phyloP scores from a whole-genome alignment of 768 basidiomycete genomes.

The Sarcodon sp. region DNA sequence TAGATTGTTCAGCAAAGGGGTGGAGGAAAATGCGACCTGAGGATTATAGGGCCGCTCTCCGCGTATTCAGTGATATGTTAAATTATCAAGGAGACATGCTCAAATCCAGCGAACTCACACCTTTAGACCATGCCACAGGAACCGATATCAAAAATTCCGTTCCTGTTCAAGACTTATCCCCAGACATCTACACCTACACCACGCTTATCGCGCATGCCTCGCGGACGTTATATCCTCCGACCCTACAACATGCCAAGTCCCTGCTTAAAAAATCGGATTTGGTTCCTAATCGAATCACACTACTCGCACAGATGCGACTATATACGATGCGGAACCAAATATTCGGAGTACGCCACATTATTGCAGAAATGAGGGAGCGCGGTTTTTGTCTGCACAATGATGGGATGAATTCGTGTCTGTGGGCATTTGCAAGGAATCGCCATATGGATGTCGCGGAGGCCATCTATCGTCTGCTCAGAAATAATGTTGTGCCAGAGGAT shows the following conservation, averaged over 20 bases:
- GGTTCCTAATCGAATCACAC: conserved; percentile 46
- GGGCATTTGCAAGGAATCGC: conserved; percentile 46
- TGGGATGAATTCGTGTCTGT: conserved; percentile 58
- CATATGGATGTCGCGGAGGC: conserved; percentile 41
- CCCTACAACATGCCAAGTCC: conserved; percentile 38
- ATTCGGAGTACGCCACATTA: conserved; percentile 37
- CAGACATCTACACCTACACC: conserved; percentile 62
- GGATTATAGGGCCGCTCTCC: conserved; percentile 49
- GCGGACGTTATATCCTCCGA: conserved; percentile 27
- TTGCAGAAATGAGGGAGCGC: conserved; percentile 39
- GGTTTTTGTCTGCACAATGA: conserved; percentile 43
- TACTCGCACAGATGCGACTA: conserved; percentile 45
- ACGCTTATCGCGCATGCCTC: conserved; percentile 54
- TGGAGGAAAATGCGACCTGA: conserved; percentile 42
- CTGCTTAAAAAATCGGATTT: conserved; percentile 42
- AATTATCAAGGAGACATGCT: background rate
- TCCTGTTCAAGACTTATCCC: conserved; percentile 15
- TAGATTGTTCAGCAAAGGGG: conserved; percentile 55
- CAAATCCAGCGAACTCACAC: background rate
- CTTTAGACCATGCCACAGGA: background rate
- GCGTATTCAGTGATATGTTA: conserved; percentile 49
- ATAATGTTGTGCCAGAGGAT: conserved; percentile 29
- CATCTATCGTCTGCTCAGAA: conserved; percentile 54
- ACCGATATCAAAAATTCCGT: background rate
- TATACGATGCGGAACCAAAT: conserved; percentile 35